Evolutionary conservation across 2,329 filamentous ascomycete genomes (phyloP).

Genomic region (Pseudogymnoascus sp.): DNA sequence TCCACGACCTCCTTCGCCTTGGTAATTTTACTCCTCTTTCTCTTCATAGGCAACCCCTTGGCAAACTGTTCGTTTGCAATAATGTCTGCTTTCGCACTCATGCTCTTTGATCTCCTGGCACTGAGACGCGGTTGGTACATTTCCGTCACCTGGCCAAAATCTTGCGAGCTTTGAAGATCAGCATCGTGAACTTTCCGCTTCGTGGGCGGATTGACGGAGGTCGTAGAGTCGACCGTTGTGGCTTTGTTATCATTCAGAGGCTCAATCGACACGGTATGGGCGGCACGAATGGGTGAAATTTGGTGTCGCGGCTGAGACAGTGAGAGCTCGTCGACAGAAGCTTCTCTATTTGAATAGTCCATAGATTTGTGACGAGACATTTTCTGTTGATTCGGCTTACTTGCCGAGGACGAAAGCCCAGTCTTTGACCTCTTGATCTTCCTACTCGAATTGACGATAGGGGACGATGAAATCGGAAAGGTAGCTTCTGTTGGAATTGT

Average conservation of each 20-base stretch:
- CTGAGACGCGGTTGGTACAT: conserved; percentile 12
- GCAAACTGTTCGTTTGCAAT: conserved; percentile 1
- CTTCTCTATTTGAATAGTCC: not conserved
- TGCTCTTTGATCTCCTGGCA: conserved; percentile 10
- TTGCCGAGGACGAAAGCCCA: not conserved
- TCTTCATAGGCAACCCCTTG: not conserved
- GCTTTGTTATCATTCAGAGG: not conserved
- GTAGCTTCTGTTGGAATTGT: not conserved
- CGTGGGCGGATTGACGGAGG: not conserved
- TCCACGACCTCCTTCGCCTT: not conserved
- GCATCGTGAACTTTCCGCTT: not conserved
- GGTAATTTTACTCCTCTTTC: not conserved
- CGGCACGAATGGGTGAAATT: not conserved
- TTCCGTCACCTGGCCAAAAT: conserved; percentile 9
- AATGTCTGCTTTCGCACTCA: conserved; percentile 6
- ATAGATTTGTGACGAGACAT: not conserved
- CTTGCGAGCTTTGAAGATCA: not conserved
- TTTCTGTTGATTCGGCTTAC: not conserved
- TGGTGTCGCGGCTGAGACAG: not conserved
- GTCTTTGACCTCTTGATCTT: conserved; percentile 6
- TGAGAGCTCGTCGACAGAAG: conserved; percentile 8
- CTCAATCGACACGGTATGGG: not conserved
- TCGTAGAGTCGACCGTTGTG: not conserved
- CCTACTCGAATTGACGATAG: not conserved
- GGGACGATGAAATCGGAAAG: not conserved